These are phyloP conservation scores for Rhynchospora pubera DNA, from an alignment of 176 grass and related monocot genomes.

Conservation along the genomic window DNA sequence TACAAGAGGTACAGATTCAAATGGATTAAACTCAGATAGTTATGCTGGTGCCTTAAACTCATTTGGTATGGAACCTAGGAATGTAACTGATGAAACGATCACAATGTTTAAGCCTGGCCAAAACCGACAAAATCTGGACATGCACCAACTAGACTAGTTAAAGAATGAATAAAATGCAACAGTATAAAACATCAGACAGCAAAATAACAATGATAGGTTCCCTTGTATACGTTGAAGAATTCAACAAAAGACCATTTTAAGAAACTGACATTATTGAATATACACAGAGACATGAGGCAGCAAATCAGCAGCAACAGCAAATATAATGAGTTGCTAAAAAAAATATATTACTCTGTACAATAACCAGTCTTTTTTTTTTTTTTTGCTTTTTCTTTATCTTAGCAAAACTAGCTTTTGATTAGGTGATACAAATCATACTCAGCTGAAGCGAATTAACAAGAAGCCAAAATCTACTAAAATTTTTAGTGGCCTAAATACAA, in stretches of 20 bases:
- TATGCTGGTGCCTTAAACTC: not conserved
- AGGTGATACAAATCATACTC: conserved; percentile 10
- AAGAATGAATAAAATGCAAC: not conserved
- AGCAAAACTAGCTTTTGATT: conserved; percentile 3
- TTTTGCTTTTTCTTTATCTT: not conserved
- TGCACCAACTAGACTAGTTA: not conserved
- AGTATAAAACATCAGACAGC: not conserved
- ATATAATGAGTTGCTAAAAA: conserved; percentile 6
- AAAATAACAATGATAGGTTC: not conserved
- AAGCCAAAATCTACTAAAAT: conserved; percentile 3
- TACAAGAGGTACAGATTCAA: not conserved
- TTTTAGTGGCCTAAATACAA: conserved; percentile 8
- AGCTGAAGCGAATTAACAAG: not conserved
- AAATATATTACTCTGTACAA: conserved; percentile 25
- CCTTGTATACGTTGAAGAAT: not conserved
- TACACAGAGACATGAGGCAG: not conserved
- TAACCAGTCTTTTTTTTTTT: not conserved
- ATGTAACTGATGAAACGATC: not conserved
- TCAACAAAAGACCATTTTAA: not conserved
- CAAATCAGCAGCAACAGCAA: conserved; percentile 15
- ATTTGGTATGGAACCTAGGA: not conserved
- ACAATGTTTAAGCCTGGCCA: not conserved
- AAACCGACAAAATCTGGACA: not conserved
- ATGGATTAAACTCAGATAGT: not conserved
- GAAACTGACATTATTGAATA: not conserved